phyloP scores from a whole-genome alignment of 2,329 filamentous ascomycete genomes.

The Amauroascus niger region DNA sequence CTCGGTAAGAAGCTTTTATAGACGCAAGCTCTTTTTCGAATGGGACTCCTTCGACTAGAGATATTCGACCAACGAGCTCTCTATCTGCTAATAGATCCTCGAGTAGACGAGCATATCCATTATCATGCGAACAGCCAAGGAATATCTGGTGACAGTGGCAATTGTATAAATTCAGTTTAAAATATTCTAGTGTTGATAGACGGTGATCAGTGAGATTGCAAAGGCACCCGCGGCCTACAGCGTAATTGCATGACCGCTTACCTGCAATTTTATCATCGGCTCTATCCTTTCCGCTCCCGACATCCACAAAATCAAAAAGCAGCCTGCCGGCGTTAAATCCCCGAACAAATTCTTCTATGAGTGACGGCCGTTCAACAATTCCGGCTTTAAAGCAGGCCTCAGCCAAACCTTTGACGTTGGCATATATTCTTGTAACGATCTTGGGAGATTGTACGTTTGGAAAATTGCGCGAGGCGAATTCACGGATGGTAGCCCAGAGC shows the following conservation, averaged over 20 bases:
- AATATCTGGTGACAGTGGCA: conserved; percentile 53
- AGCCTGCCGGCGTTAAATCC: conserved; percentile 46
- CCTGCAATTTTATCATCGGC: conserved; percentile 42
- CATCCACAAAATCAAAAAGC: conserved; percentile 44
- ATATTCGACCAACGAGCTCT: conserved; percentile 41
- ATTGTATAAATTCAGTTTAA: conserved; percentile 48
- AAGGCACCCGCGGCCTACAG: not conserved
- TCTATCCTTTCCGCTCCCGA: conserved; percentile 37
- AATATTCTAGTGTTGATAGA: conserved; percentile 36
- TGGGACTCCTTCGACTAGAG: conserved; percentile 48
- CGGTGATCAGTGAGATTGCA: not conserved
- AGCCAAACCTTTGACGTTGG: conserved; percentile 44
- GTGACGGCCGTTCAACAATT: conserved; percentile 33
- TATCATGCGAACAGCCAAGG: conserved; percentile 50
- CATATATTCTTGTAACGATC: conserved; percentile 45
- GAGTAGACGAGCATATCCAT: conserved; percentile 45
- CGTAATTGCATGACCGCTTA: conserved; percentile 21
- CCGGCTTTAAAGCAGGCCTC: conserved; percentile 41
- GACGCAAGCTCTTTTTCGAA: conserved; percentile 45
- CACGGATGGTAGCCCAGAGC: conserved; percentile 37
- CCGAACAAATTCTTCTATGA: conserved; percentile 45
- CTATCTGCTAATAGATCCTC: conserved; percentile 41
- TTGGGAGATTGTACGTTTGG: conserved; percentile 38
- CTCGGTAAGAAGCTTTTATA: conserved; percentile 41
- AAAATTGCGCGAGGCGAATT: conserved; percentile 36